phyloP scores from a whole-genome alignment of 768 basidiomycete genomes.

The Lactarius indigo region DNA sequence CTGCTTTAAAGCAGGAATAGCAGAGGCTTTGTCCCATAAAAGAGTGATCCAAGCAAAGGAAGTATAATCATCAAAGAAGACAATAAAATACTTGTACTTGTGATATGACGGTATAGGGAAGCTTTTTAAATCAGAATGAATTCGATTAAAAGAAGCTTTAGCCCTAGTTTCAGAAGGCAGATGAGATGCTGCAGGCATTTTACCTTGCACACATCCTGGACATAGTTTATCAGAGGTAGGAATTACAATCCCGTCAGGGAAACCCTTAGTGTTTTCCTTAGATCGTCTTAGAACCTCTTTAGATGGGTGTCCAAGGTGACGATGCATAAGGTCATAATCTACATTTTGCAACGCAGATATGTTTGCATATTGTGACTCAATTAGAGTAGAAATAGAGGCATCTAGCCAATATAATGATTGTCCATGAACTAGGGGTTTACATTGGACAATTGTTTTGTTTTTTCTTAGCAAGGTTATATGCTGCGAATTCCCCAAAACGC shows the following conservation, averaged over 20 bases:
- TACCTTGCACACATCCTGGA: not conserved
- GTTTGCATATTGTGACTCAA: not conserved
- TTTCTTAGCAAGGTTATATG: not conserved
- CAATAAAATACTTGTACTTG: not conserved
- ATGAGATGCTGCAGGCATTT: not conserved
- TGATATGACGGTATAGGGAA: too few species aligned
- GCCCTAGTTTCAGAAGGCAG: not conserved
- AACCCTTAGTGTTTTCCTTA: not conserved
- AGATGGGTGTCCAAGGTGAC: not conserved
- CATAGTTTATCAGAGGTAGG: not conserved
- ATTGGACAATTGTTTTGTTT: too few species aligned
- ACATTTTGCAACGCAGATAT: too few species aligned
- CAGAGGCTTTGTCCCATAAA: not conserved
- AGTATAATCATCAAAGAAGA: not conserved
- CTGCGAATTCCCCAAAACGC: not conserved
- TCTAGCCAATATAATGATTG: not conserved
- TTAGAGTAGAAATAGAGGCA: not conserved
- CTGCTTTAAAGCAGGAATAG: not conserved
- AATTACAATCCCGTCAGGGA: not conserved
- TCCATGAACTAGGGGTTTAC: too few species aligned
- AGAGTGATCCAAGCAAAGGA: not conserved
- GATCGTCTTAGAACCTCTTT: not conserved
- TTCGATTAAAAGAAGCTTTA: too few species aligned
- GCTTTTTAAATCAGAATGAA: not conserved
- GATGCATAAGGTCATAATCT: not conserved